phyloP scores from a whole-genome alignment of 2,329 filamentous ascomycete species.

The Rhynchosporium agropyri region DNA sequence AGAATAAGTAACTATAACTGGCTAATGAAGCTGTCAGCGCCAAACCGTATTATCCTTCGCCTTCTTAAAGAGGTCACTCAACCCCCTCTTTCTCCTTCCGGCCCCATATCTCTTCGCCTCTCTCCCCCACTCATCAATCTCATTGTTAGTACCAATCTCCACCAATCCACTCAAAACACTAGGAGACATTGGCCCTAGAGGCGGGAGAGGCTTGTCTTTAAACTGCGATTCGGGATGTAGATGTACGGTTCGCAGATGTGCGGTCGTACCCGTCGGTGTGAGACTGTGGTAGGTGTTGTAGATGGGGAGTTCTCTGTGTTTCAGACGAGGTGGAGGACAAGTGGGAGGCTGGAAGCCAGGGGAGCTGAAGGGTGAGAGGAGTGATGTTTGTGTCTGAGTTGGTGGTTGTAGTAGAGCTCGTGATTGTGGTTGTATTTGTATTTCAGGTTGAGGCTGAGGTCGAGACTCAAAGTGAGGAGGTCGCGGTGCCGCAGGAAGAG shows the following conservation, averaged over 20 bases:
- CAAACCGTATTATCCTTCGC: slow-evolving; percentile 14
- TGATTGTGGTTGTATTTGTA: not conserved
- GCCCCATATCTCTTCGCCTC: not conserved
- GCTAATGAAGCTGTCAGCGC: not conserved
- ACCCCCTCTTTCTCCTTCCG: slow-evolving; percentile 17
- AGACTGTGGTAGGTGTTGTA: slow-evolving; percentile 8
- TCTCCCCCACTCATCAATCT: slow-evolving; percentile 19
- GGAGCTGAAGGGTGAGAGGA: slow-evolving; percentile 5
- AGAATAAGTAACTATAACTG: not conserved
- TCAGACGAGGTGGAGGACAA: slow-evolving; percentile 10
- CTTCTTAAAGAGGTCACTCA: slow-evolving; percentile 22
- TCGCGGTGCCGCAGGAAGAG: slow-evolving; percentile 2
- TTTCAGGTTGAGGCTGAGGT: not conserved
- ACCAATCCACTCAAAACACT: slow-evolving; percentile 25
- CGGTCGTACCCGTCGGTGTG: slow-evolving; percentile 14
- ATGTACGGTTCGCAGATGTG: not conserved
- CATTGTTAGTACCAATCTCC: slow-evolving; percentile 26
- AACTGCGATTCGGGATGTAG: not conserved
- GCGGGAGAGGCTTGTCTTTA: slow-evolving; percentile 27
- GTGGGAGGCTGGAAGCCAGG: not conserved
- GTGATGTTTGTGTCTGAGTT: not conserved
- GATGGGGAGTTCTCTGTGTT: not conserved
- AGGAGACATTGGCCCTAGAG: slow-evolving; percentile 27
- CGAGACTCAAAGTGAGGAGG: not conserved
- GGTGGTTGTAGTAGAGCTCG: not conserved